These are phyloP conservation scores for Teratosphaeria gauchensis DNA, from an alignment of 2,329 filamentous ascomycete species.

Conservation along the genomic window DNA sequence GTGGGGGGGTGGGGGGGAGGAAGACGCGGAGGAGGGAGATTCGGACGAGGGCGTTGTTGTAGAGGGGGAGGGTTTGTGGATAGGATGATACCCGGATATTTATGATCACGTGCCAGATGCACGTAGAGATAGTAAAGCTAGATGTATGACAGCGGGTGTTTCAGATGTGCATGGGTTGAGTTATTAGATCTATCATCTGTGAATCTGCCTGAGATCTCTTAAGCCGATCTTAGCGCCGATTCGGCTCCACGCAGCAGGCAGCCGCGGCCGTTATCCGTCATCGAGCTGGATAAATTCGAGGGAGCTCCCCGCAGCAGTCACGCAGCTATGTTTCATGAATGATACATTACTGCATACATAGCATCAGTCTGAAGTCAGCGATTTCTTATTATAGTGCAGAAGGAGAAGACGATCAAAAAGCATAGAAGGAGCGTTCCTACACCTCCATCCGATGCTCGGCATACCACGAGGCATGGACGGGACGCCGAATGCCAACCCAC, in stretches of 20 bases:
- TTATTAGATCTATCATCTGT: too few species aligned
- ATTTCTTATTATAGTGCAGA: not conserved
- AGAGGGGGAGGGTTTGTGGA: not conserved
- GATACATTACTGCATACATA: not conserved
- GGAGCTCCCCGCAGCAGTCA: not conserved
- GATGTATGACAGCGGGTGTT: too few species aligned
- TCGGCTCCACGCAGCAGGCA: not conserved
- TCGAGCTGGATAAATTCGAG: not conserved
- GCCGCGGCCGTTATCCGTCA: not conserved
- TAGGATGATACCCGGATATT: not conserved
- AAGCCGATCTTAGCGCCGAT: not conserved
- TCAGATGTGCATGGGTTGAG: too few species aligned
- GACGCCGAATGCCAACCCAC: slow-evolving; percentile 25
- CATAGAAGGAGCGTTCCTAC: not conserved
- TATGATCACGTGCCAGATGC: not conserved
- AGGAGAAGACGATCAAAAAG: not conserved
- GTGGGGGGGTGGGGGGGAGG: slow-evolving; percentile 18
- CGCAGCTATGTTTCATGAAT: not conserved
- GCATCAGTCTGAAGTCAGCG: not conserved
- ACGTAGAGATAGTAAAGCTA: too few species aligned
- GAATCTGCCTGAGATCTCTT: not conserved
- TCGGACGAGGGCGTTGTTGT: slow-evolving; percentile 24
- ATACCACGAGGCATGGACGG: not conserved
- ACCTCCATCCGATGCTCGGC: not conserved
- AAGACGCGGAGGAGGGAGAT: slow-evolving; percentile 24